A percentile compares a stretch with the other conserved stretches of the same genome.
These are phyloP conservation scores for Hibiscus tridactylites DNA, from an alignment of 345 rosid species.

Conservation along the genomic window DNA sequence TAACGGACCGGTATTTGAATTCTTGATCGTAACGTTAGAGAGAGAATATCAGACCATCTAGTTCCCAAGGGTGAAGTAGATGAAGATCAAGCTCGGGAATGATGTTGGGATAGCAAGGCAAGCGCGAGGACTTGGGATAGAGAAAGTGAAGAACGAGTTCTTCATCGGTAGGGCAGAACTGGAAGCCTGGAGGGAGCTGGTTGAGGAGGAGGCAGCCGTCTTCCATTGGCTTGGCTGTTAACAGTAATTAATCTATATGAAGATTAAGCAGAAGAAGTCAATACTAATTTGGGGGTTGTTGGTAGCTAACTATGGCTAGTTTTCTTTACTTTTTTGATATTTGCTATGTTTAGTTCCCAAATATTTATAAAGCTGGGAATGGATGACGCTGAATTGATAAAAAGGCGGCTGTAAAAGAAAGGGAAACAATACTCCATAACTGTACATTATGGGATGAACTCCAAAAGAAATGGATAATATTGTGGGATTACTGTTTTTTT, in stretches of 20 bases:
- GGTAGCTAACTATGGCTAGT: too few relatives aligned
- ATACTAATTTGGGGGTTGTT: not conserved
- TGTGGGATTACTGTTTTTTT: not conserved
- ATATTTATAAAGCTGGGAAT: not conserved
- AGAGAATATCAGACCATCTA: slow-evolving; percentile 20
- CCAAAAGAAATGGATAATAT: slow-evolving; percentile 5
- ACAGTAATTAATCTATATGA: not conserved
- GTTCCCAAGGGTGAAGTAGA: slow-evolving; percentile 35
- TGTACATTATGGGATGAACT: not conserved
- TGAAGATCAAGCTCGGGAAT: slow-evolving; percentile 28
- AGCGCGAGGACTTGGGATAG: slow-evolving; percentile 19
- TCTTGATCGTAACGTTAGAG: too few relatives aligned
- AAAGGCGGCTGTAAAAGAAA: slow-evolving; percentile 7
- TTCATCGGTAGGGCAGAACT: slow-evolving; percentile 38
- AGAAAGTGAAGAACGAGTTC: slow-evolving; percentile 46
- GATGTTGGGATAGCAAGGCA: slow-evolving; percentile 21
- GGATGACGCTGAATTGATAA: not conserved
- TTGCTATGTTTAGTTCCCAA: not conserved
- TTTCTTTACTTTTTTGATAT: not conserved
- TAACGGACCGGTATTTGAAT: too few relatives aligned
- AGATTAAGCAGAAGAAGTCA: not conserved
- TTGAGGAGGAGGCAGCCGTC: not conserved
- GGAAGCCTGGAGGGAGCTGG: slow-evolving; percentile 45
- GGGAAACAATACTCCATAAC: not conserved
- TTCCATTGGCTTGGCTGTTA: not conserved